Conservation (phyloP, 495 filamentous ascomycete species). For the Glonium stellatum region DNA sequence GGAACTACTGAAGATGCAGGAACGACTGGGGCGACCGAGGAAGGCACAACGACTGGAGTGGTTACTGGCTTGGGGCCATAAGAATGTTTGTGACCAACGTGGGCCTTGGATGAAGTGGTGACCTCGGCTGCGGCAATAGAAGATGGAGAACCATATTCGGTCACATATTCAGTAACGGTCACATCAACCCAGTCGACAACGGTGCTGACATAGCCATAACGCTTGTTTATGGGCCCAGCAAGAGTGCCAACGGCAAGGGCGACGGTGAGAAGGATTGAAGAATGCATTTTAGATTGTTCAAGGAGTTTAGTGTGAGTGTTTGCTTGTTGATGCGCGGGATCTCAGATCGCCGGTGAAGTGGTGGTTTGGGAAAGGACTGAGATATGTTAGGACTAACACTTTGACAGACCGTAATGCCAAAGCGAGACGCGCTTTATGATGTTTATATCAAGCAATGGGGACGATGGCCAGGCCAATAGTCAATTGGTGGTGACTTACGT, state of each 20-base stretch:
- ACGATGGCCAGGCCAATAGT: neutral
- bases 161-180: neutral
- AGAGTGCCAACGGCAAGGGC: slow-evolving; percentile 56
- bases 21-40: neutral
- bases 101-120: slow-evolving; percentile 10
- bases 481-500: slow-evolving; percentile 6
- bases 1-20: neutral
- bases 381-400: slow-evolving; percentile 2
- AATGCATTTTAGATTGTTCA: slow-evolving; percentile 55
- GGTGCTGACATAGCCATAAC: slow-evolving; percentile 17
- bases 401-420: neutral
- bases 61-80: neutral
- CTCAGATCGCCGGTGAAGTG: slow-evolving; percentile 24
- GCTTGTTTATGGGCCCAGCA: slow-evolving; percentile 53
- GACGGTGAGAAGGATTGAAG: slow-evolving; percentile 53
- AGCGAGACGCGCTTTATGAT: neutral
- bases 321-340: slow-evolving; percentile 17
- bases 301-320: slow-evolving; percentile 9
- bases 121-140: slow-evolving; percentile 19
- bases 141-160: slow-evolving; percentile 9
- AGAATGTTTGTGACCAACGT: too few species aligned
- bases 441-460: slow-evolving; percentile 1
- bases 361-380: slow-evolving; percentile 1
- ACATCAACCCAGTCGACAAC: slow-evolving; percentile 3
- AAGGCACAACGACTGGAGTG: neutral